Percentiles rank a stretch among this genome's conserved stretches.
phyloP scores from a whole-genome alignment of 1,284 basidiomycete species.

The Neotropicomus parvogracilis region DNA sequence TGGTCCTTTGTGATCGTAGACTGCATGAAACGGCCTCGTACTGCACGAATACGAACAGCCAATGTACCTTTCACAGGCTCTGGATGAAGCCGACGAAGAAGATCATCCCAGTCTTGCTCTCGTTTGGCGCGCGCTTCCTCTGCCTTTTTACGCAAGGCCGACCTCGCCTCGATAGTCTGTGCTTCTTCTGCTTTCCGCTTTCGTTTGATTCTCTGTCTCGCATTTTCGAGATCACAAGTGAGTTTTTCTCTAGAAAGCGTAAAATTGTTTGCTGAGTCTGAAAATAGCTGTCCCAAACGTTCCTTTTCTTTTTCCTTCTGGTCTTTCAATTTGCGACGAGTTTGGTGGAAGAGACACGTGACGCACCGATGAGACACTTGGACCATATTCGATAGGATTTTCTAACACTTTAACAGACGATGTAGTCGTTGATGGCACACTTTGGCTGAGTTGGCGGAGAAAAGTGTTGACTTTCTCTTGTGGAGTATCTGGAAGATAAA shows the following conservation, averaged over 20 bases:
- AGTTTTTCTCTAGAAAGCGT: constrained; percentile 38
- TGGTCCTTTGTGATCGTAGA: constrained; percentile 47
- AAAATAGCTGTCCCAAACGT: constrained; percentile 49
- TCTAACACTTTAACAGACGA: constrained; percentile 44
- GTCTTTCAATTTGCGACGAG: constrained; percentile 42
- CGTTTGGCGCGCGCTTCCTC: constrained; percentile 52
- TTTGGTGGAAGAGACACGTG: constrained; percentile 38
- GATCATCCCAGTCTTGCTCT: constrained; percentile 59
- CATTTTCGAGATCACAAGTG: constrained; percentile 43
- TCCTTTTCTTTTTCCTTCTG: constrained; percentile 38
- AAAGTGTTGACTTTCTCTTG: constrained; percentile 52
- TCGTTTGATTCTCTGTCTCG: constrained; percentile 32
- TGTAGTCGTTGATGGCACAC: constrained; percentile 32
- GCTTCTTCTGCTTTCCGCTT: constrained; percentile 31
- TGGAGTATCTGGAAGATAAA: constrained; percentile 54
- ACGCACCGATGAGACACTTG: constrained; percentile 32
- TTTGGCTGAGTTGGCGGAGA: constrained; percentile 48
- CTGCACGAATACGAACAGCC: constrained; percentile 48
- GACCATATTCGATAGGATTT: constrained; percentile 52
- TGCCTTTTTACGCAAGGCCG: constrained; percentile 52
- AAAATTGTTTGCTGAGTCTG: constrained; percentile 42
- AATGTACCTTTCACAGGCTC: constrained; percentile 45
- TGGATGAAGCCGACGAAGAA: constrained; percentile 54
- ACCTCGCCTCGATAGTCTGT: constrained; percentile 44
- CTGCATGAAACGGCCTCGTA: constrained; percentile 55